These are phyloP conservation scores for Mayamaea pseudoterrestris DNA, from an alignment of 108 stramenopile species.

Conservation along the genomic window DNA sequence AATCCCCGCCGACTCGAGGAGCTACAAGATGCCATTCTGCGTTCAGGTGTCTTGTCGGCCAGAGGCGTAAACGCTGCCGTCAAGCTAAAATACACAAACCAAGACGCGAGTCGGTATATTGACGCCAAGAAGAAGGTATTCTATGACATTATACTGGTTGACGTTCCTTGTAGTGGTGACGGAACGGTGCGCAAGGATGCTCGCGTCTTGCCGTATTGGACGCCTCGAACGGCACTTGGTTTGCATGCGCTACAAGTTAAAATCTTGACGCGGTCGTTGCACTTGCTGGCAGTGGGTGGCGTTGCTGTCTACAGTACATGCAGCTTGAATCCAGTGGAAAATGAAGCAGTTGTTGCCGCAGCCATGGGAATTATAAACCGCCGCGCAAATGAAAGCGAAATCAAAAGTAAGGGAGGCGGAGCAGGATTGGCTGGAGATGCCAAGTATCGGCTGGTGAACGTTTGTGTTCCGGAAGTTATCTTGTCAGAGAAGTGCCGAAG, in stretches of 20 bases:
- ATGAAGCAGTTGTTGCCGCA: slow-evolving; percentile 84
- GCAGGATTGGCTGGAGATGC: slow-evolving; percentile 35
- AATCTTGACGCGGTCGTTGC: slow-evolving; percentile 55
- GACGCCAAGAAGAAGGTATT: slow-evolving; percentile 12
- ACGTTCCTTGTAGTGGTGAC: slow-evolving; percentile 87
- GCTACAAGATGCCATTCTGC: slow-evolving; percentile 44
- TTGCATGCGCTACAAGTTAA: slow-evolving; percentile 68
- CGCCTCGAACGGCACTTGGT: slow-evolving; percentile 30
- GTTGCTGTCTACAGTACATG: slow-evolving; percentile 78
- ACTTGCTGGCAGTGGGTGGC: slow-evolving; percentile 58
- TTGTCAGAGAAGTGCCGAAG: too few species aligned
- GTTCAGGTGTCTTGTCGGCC: slow-evolving; percentile 52
- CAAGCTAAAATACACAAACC: slow-evolving; percentile 27
- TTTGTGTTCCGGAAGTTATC: too few species aligned
- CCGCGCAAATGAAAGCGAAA: not conserved
- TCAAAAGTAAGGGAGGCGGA: not conserved
- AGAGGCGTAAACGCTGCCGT: slow-evolving; percentile 8
- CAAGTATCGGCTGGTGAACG: slow-evolving; percentile 28
- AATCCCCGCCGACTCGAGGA: slow-evolving; percentile 47
- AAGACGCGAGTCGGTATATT: slow-evolving; percentile 24
- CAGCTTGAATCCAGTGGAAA: slow-evolving; percentile 83
- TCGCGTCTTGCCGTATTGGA: slow-evolving; percentile 67
- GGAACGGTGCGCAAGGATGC: slow-evolving; percentile 80
- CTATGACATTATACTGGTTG: slow-evolving; percentile 60
- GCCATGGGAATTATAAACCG: too few species aligned